phyloP scores from a whole-genome alignment of 805 yeast genomes.

The Candida cerambycidarum region DNA sequence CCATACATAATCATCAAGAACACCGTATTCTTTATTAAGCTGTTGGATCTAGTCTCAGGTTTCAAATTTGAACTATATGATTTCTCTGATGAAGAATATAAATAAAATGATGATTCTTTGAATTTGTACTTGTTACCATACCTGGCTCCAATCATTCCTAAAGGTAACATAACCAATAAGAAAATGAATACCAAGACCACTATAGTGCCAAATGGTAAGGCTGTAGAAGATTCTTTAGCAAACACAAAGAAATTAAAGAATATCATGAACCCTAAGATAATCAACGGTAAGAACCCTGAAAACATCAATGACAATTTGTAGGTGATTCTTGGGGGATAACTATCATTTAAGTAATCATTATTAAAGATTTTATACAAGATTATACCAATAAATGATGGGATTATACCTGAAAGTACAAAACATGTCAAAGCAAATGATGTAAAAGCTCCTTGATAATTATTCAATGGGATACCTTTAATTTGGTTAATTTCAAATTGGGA shows the following conservation, averaged over 20 bases:
- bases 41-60: background rate
- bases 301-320: constrained; percentile 25
- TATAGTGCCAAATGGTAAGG: constrained; percentile 77
- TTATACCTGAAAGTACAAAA: constrained; percentile 68
- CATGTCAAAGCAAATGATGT: constrained; percentile 54
- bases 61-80: background rate
- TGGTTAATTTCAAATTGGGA: constrained; percentile 22
- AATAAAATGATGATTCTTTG: constrained; percentile 20
- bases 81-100: constrained; percentile 7
- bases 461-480: constrained; percentile 46
- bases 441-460: constrained; percentile 65
- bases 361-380: constrained; percentile 58
- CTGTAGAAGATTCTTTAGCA: constrained; percentile 72
- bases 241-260: constrained; percentile 68
- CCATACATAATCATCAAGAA: constrained; percentile 54
- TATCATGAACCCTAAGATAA: constrained; percentile 50
- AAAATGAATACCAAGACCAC: constrained; percentile 58
- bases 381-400: constrained; percentile 73
- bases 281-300: constrained; percentile 46
- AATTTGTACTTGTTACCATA: constrained; percentile 41
- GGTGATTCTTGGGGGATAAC: constrained; percentile 17
- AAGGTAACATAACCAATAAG: constrained; percentile 67
- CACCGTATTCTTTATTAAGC: constrained; percentile 8
- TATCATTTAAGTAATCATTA: constrained; percentile 31
- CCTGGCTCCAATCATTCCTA: constrained; percentile 72